Conservation (phyloP, 1,284 basidiomycete genomes). For the Neolentinus lepideus region DNA sequence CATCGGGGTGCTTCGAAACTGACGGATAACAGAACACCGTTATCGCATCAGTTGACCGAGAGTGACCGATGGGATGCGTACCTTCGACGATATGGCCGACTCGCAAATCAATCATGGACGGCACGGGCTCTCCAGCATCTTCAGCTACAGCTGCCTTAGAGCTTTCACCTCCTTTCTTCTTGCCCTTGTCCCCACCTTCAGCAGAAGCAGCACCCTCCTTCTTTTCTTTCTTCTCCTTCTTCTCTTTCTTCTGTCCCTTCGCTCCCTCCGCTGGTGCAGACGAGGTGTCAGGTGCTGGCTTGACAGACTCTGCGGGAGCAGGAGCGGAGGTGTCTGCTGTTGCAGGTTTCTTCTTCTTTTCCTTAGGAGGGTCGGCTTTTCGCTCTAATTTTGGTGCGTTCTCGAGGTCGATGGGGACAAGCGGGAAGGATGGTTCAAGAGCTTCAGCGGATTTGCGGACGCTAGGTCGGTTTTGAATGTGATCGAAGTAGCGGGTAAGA, state of each 20-base stretch:
- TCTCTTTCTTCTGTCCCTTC: conserved; percentile 33
- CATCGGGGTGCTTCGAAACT: conserved; percentile 94
- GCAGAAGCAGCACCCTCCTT: conserved; percentile 17
- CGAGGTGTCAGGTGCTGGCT: conserved; percentile 14
- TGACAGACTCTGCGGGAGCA: conserved; percentile 12
- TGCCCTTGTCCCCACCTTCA: conserved; percentile 37
- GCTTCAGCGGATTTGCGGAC: conserved; percentile 50
- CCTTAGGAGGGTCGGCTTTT: conserved; percentile 67
- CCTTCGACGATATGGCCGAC: conserved; percentile 89
- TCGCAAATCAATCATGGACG: conserved; percentile 92
- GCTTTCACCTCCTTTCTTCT: conserved; percentile 30
- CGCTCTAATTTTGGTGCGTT: conserved; percentile 71
- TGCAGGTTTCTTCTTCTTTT: conserved; percentile 68
- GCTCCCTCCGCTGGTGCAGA: conserved; percentile 19
- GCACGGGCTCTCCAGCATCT: conserved; percentile 72
- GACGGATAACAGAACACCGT: conserved; percentile 6
- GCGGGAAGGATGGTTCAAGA: conserved; percentile 48
- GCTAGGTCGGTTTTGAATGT: conserved; percentile 70
- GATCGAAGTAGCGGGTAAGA: conserved; percentile 89
- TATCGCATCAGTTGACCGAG: neutral
- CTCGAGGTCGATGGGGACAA: conserved; percentile 66
- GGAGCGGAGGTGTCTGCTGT: conserved; percentile 17
- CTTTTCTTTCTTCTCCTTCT: conserved; percentile 44
- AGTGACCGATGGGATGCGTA: conserved; percentile 25
- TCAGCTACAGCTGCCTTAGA: conserved; percentile 34